Base-by-base conservation (phyloP, 805 yeast species). In the Blastobotrys americana region DNA sequence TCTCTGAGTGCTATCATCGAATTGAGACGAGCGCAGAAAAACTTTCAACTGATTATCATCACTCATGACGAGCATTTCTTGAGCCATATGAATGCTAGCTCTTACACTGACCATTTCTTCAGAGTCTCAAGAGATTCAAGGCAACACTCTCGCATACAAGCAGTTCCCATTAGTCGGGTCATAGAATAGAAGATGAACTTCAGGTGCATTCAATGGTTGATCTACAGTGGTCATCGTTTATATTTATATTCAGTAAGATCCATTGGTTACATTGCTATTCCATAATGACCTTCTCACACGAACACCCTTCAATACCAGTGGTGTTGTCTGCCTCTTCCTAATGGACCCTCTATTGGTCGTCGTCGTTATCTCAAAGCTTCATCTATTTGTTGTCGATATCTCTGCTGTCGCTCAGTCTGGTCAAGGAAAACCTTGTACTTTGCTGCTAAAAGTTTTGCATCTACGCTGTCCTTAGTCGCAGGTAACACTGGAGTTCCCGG, bases 1-100 rank as follows among this genome's bases (percentile, higher is more conserved):
- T 81, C 96, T 1, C 69, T 93, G 52, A 76, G 80, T 48, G 73
- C 72, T 41, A 85, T 93, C 43, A 86, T 93, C 46, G 82, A 79
- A 34, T 64, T 78, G 55, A 73, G 99, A 53, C 74, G 77, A 43
- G 71, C 69, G 28, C 98, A 93, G 63, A 76, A 73, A 56, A 93
- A 93, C 61, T 93, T 93, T 69, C 98, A 93, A 66, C 70, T 93
- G 44, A 88, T 93, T 56, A 94, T 93, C 4, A 93, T 93, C 53
- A 93, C 98, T 0, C 99, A 93, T 59, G 99, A 93, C 64, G 97
- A 90, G 62, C 82, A 83, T 55, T 93, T 93, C 58, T 69, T 93
- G 55, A 74, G 78, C 40, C 80, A 80, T 58, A 88, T 93, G 81
- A 80, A 83, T 61, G 96, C 97, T 0, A 74, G 81, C 17, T 76